A percentile compares a stretch with the other conserved stretches of the same genome.
phyloP scores from a whole-genome alignment of 169 alveolate genomes.

The Cryptosporidium ubiquitum region DNA sequence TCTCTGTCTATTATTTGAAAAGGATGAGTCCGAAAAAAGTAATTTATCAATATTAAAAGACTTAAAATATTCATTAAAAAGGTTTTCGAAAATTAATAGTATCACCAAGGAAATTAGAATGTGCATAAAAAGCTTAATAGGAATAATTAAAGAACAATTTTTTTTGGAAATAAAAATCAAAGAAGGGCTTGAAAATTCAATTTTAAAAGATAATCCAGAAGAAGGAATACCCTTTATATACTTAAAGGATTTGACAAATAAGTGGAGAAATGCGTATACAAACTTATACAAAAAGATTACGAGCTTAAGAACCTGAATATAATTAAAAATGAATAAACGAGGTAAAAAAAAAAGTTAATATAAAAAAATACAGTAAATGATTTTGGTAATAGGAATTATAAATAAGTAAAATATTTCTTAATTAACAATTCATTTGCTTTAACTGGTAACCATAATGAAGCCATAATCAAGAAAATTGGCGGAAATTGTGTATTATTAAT shows the following conservation, averaged over 20 bases:
- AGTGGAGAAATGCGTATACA: constrained; percentile 65
- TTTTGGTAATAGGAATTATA: background rate
- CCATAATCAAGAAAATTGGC: background rate
- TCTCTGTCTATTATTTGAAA: constrained; percentile 34
- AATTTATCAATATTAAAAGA: constrained; percentile 15
- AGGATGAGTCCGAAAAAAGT: constrained; percentile 15
- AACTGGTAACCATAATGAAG: background rate
- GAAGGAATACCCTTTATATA: constrained; percentile 58
- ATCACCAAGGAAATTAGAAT: constrained; percentile 17
- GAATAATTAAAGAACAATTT: constrained; percentile 61
- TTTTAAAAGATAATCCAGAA: background rate
- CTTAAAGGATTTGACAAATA: constrained; percentile 55
- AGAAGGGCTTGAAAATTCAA: background rate
- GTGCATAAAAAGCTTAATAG: constrained; percentile 21
- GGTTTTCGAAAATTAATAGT: constrained; percentile 7
- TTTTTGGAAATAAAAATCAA: constrained; percentile 33
- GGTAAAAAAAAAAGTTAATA: background rate
- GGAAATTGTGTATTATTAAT: background rate
- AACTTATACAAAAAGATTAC: constrained; percentile 9
- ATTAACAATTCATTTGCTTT: background rate
- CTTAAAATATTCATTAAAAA: constrained; percentile 6
- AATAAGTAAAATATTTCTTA: no score
- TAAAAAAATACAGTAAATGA: background rate
- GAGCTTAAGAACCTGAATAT: constrained; percentile 2
- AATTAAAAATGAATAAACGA: no score